Evolutionary conservation across 2,329 filamentous ascomycete genomes (phyloP).

Genomic region (Arthrobotrys sinensis): DNA sequence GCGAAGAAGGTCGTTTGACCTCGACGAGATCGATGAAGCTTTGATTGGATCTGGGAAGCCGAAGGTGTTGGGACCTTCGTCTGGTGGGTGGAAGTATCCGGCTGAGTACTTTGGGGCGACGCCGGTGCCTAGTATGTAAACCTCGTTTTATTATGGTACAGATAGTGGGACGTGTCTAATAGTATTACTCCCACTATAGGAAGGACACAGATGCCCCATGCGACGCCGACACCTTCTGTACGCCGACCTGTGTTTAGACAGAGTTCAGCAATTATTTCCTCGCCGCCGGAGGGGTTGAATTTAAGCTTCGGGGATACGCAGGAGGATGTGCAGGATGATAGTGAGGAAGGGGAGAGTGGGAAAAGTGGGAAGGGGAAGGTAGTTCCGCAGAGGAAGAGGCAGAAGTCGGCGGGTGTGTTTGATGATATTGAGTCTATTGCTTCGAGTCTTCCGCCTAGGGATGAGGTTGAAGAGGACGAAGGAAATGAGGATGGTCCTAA

Average conservation of each 20-base stretch:
- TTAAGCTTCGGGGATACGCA: constrained; percentile 59
- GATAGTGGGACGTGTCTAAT: no score
- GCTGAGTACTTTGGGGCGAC: constrained; percentile 37
- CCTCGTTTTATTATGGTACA: not conserved
- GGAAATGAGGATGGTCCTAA: constrained; percentile 13
- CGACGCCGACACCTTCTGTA: constrained; percentile 47
- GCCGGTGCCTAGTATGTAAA: constrained; percentile 14
- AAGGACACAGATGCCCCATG: constrained; percentile 23
- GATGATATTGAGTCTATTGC: constrained; percentile 60
- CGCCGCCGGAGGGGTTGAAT: constrained; percentile 45
- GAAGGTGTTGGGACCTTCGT: constrained; percentile 53
- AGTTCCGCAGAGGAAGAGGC: constrained; percentile 33
- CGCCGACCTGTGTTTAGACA: constrained; percentile 24
- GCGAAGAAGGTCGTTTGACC: constrained; percentile 48
- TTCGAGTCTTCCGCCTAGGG: constrained; percentile 37
- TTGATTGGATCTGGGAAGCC: constrained; percentile 34
- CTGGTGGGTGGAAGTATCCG: constrained; percentile 43
- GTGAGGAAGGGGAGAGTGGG: not conserved
- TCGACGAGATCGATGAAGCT: constrained; percentile 58
- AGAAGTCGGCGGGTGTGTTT: constrained; percentile 41
- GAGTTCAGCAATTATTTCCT: constrained; percentile 40
- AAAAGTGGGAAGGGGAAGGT: not conserved
- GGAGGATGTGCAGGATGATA: constrained; percentile 59
- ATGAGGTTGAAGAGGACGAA: constrained; percentile 19
- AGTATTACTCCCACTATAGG: not conserved